Percentiles rank a stretch among this genome's conserved stretches.
Evolutionary conservation across 1,284 basidiomycete genomes (phyloP).

Genomic region (Ustilago bromivora): DNA sequence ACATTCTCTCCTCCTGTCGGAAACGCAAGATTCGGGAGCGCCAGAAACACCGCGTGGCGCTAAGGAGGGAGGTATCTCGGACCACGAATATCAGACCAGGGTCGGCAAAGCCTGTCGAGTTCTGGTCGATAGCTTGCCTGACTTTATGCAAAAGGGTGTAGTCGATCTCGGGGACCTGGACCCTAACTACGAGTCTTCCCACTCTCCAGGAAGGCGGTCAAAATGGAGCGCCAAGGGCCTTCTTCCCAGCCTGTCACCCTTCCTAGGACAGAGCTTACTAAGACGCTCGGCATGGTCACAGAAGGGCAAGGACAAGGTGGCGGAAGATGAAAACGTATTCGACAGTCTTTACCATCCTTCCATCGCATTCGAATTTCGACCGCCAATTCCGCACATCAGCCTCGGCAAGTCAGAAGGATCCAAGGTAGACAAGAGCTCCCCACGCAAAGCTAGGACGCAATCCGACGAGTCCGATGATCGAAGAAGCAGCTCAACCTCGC

Average conservation of each 20-base stretch:
- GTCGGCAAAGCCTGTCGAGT: conserved; percentile 52
- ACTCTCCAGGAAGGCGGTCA: conserved; percentile 2
- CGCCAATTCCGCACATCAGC: conserved; percentile 40
- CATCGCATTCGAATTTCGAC: conserved; percentile 55
- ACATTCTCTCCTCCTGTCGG: conserved; percentile 9
- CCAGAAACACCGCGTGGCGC: background rate
- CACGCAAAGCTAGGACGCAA: background rate
- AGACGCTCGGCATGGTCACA: conserved; percentile 17
- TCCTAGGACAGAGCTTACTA: conserved; percentile 41
- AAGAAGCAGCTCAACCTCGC: conserved; percentile 5
- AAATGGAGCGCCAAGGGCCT: conserved; percentile 20
- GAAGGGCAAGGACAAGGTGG: conserved; percentile 18
- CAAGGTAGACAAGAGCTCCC: background rate
- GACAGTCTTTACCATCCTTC: conserved; percentile 56
- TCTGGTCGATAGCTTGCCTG: conserved; percentile 45
- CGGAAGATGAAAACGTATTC: conserved; percentile 13
- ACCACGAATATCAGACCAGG: conserved; percentile 57
- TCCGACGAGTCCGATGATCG: background rate
- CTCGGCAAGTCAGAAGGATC: conserved; percentile 23
- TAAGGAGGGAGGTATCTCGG: conserved; percentile 17
- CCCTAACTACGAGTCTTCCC: conserved; percentile 3
- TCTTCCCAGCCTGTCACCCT: conserved; percentile 34
- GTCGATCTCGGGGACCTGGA: conserved; percentile 48
- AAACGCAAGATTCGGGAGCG: background rate
- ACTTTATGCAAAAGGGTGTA: conserved; percentile 52